phyloP scores from a whole-genome alignment of 192 early-diverging fungal genomes.

The Spizellomyces punctatus region DNA sequence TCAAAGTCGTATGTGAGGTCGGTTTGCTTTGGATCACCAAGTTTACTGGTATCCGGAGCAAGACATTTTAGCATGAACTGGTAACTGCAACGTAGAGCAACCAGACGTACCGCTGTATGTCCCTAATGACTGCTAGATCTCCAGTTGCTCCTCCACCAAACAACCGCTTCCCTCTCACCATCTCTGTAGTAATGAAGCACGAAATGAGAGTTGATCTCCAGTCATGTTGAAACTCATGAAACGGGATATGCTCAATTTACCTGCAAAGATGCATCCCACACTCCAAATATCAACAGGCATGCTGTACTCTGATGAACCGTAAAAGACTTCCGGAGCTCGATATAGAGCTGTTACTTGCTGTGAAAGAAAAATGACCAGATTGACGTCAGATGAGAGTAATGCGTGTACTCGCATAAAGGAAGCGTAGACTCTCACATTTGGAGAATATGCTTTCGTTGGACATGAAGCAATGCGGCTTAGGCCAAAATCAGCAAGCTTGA shows the following conservation, averaged over 20 bases:
- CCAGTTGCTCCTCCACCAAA: slow-evolving; percentile 6
- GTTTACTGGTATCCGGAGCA: slow-evolving; percentile 7
- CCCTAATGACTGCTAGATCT: slow-evolving; percentile 4
- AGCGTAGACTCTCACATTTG: neutral
- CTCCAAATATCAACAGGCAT: slow-evolving; percentile 32
- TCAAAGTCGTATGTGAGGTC: slow-evolving; percentile 14
- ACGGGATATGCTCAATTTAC: slow-evolving; percentile 2
- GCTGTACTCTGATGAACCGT: slow-evolving; percentile 15
- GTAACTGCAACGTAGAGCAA: neutral
- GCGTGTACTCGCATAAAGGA: neutral
- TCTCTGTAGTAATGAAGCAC: slow-evolving; percentile 1
- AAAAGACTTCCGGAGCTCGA: slow-evolving; percentile 27
- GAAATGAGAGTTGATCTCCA: neutral
- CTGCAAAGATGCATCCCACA: slow-evolving; percentile 32
- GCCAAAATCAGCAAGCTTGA: slow-evolving; percentile 40
- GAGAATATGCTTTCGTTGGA: slow-evolving; percentile 21
- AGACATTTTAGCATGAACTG: neutral
- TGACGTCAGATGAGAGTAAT: neutral
- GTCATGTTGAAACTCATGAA: neutral
- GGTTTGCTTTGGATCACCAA: slow-evolving; percentile 12
- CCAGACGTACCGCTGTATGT: slow-evolving; percentile 13
- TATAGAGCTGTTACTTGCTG: slow-evolving; percentile 7
- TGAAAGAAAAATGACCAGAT: no score
- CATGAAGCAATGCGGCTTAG: slow-evolving; percentile 12
- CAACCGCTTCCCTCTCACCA: slow-evolving; percentile 5